These are phyloP conservation scores for Cladosporium sp. DNA, from an alignment of 2,329 filamentous ascomycete species.

Conservation along the genomic window DNA sequence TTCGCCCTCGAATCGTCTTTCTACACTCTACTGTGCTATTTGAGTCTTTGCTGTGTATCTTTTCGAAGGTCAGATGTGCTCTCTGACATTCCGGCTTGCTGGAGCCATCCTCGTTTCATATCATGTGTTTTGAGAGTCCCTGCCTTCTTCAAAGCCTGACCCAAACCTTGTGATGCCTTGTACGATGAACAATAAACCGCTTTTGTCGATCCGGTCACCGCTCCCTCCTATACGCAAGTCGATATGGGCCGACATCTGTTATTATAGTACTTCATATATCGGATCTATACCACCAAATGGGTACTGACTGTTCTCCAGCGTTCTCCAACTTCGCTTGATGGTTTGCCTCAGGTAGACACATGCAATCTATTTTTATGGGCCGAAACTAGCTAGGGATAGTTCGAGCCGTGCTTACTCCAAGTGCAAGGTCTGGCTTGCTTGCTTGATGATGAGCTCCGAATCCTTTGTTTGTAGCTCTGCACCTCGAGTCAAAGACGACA, in stretches of 20 bases:
- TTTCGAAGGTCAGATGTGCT: no score
- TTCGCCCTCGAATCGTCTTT: no score
- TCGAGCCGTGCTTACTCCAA: conserved; percentile 6
- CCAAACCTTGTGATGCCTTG: not conserved
- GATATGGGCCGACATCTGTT: no score
- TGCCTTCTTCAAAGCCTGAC: conserved; percentile 43
- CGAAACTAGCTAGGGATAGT: conserved; percentile 1
- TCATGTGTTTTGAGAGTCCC: not conserved
- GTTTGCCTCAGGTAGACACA: not conserved
- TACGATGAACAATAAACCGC: not conserved
- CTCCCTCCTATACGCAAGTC: not conserved
- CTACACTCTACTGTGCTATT: no score
- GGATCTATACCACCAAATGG: no score
- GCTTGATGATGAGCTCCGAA: not conserved
- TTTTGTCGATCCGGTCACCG: not conserved
- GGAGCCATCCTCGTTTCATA: not conserved
- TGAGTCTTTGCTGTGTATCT: no score
- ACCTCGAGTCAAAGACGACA: not conserved
- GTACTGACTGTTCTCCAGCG: no score
- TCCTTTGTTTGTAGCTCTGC: conserved; percentile 1
- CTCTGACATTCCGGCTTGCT: no score
- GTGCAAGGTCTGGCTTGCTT: not conserved
- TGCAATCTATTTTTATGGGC: conserved; percentile 3
- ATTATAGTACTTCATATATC: no score
- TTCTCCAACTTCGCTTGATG: not conserved